A percentile compares a stretch with the other conserved stretches of the same genome.
Conservation (phyloP, 805 yeast genomes). For the Jamesozyma piceae region DNA sequence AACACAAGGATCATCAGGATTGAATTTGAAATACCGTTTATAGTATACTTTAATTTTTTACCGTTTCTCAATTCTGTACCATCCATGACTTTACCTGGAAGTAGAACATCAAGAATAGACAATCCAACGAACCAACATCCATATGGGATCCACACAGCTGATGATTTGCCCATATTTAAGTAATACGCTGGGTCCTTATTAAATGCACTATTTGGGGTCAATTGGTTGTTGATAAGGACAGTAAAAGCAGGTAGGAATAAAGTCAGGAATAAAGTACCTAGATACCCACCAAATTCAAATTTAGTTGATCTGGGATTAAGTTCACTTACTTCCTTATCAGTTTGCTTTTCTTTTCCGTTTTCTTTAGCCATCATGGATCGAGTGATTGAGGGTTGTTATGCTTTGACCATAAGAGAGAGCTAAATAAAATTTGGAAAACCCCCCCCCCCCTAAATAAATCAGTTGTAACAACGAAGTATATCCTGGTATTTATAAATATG, state of each 20-base stretch:
- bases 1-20: constrained; percentile 34
- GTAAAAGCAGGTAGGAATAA: constrained; percentile 59
- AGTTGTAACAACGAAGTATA: no score
- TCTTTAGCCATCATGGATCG: not conserved
- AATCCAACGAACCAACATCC: constrained; percentile 62
- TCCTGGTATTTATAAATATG: no score
- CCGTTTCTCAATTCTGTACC: constrained; percentile 79
- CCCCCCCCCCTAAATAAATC: no score
- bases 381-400: not conserved
- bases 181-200: constrained; percentile 30
- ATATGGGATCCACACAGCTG: constrained; percentile 54
- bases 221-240: constrained; percentile 46
- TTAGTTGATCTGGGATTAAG: constrained; percentile 66
- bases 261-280: constrained; percentile 64
- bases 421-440: no score
- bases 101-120: constrained; percentile 49
- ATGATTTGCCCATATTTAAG: constrained; percentile 26
- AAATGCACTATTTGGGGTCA: constrained; percentile 38
- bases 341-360: not conserved
- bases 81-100: constrained; percentile 53
- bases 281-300: constrained; percentile 67
- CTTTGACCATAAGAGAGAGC: no score
- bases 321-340: not conserved
- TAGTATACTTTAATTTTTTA: constrained; percentile 56
- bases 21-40: constrained; percentile 65